A percentile compares a stretch with the other conserved stretches of the same genome.
These are phyloP conservation scores for Tuber magnatum DNA, from an alignment of 495 filamentous ascomycete genomes.

Conservation along the genomic window DNA sequence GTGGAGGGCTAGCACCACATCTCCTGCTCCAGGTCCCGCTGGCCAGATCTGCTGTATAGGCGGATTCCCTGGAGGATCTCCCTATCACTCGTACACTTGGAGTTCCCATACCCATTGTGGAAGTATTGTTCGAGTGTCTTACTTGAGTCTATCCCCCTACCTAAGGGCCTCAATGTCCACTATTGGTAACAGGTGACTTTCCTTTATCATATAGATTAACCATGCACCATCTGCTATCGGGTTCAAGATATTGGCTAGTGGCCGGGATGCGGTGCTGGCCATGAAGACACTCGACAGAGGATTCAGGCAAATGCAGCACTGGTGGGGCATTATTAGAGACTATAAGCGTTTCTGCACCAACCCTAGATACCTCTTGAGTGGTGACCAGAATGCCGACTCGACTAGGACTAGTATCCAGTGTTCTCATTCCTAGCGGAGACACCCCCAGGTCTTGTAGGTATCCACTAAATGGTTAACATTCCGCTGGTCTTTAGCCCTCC, in stretches of 20 bases:
- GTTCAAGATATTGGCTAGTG: neutral
- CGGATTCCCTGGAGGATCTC: constrained; percentile 23
- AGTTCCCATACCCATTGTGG: constrained; percentile 13
- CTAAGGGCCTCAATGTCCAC: neutral
- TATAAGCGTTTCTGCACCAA: neutral
- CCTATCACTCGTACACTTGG: constrained; percentile 6
- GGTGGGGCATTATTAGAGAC: neutral
- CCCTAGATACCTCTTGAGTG: neutral
- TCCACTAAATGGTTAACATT: constrained; percentile 20
- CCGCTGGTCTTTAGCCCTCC: constrained; percentile 16
- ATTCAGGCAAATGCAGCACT: constrained; percentile 5
- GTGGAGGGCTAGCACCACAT: constrained; percentile 21
- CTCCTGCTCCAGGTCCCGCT: constrained; percentile 5
- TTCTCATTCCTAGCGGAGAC: constrained; percentile 3
- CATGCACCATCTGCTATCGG: constrained; percentile 9
- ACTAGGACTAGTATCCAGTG: constrained; percentile 23
- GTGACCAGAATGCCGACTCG: neutral
- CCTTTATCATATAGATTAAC: constrained; percentile 12
- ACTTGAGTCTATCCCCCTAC: neutral
- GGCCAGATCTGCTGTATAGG: constrained; percentile 9
- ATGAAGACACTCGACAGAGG: constrained; percentile 13
- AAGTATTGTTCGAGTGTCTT: constrained; percentile 6
- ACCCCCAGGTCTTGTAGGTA: constrained; percentile 7
- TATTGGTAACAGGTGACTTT: neutral
- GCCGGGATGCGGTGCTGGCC: constrained; percentile 17